Evolutionary conservation across 176 grass and related monocot species (phyloP).

Genomic region (Zizania latifolia): DNA sequence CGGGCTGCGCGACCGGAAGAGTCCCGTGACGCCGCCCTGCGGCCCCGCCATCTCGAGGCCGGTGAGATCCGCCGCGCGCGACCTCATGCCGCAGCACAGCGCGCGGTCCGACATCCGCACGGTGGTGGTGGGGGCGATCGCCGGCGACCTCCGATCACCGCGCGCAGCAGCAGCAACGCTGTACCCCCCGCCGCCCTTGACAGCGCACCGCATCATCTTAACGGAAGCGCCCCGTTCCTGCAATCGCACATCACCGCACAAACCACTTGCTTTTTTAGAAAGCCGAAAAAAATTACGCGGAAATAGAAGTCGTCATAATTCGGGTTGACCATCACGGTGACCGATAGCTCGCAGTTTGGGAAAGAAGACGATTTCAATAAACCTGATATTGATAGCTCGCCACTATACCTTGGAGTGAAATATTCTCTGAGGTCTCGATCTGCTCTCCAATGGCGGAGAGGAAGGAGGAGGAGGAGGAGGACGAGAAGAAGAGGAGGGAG

Average conservation of each 20-base stretch:
- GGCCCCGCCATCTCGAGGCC: conserved; percentile 45
- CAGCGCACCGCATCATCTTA: conserved; percentile 44
- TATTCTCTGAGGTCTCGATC: not conserved
- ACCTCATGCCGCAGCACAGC: conserved; percentile 39
- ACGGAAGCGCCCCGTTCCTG: conserved; percentile 13
- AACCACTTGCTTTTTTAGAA: not conserved
- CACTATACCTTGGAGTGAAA: not conserved
- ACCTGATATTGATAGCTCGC: not conserved
- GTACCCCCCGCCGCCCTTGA: conserved; percentile 9
- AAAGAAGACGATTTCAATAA: not conserved
- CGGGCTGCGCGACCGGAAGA: conserved; percentile 41
- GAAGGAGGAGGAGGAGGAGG: not conserved
- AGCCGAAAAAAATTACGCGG: not conserved
- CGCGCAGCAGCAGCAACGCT: not conserved
- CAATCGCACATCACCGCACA: conserved; percentile 38
- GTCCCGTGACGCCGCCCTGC: conserved; percentile 21
- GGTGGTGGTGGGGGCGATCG: not conserved
- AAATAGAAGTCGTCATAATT: not conserved
- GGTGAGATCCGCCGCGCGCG: conserved; percentile 34
- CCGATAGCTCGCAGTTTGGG: not conserved
- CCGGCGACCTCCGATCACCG: conserved; percentile 22
- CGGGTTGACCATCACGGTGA: conserved; percentile 11
- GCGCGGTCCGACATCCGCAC: conserved; percentile 40
- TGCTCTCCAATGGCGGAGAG: not conserved
- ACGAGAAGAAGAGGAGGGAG: not conserved